Evolutionary conservation across 73 alveolate genomes (phyloP).

Genomic region (Paramecium bursaria): DNA sequence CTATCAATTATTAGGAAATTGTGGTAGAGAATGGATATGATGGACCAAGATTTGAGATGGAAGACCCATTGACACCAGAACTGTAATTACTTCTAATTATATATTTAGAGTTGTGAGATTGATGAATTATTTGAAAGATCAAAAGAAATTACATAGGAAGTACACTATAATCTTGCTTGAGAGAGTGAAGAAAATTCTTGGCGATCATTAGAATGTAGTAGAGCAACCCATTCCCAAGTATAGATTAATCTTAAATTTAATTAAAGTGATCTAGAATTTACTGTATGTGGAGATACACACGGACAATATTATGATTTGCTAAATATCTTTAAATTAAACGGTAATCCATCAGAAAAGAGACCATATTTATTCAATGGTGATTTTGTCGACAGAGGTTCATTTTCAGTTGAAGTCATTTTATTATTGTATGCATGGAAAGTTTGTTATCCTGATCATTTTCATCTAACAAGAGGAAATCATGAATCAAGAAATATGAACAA

Average conservation of each 20-base stretch:
- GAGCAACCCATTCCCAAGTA: slow-evolving; percentile 65
- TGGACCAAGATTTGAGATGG: slow-evolving; percentile 90
- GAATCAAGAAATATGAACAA: slow-evolving; percentile 91
- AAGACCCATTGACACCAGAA: slow-evolving; percentile 71
- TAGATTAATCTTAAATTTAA: slow-evolving; percentile 74
- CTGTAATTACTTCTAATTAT: not conserved
- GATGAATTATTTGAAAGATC: slow-evolving; percentile 84
- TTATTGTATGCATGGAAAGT: slow-evolving; percentile 95
- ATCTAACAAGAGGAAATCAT: slow-evolving; percentile 97
- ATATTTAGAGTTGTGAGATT: slow-evolving; percentile 87
- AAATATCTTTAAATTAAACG: slow-evolving; percentile 92
- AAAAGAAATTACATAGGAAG: slow-evolving; percentile 91
- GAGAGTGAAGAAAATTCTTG: slow-evolving; percentile 78
- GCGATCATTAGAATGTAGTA: slow-evolving; percentile 42
- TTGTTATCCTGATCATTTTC: slow-evolving; percentile 91
- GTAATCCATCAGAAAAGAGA: slow-evolving; percentile 91
- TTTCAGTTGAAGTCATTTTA: slow-evolving; percentile 95
- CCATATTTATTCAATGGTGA: slow-evolving; percentile 99
- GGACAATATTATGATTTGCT: slow-evolving; percentile 96
- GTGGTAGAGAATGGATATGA: slow-evolving; percentile 84
- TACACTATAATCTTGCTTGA: slow-evolving; percentile 85
- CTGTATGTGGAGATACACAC: slow-evolving; percentile 98
- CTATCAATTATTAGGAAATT: slow-evolving; percentile 79
- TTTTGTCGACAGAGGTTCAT: slow-evolving; percentile 98
- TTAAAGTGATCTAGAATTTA: slow-evolving; percentile 86